Percentiles rank a stretch among this genome's conserved stretches.
Evolutionary conservation across 176 grass and related monocot species (phyloP).

Genomic region (Bolboschoenus planiculmis): DNA sequence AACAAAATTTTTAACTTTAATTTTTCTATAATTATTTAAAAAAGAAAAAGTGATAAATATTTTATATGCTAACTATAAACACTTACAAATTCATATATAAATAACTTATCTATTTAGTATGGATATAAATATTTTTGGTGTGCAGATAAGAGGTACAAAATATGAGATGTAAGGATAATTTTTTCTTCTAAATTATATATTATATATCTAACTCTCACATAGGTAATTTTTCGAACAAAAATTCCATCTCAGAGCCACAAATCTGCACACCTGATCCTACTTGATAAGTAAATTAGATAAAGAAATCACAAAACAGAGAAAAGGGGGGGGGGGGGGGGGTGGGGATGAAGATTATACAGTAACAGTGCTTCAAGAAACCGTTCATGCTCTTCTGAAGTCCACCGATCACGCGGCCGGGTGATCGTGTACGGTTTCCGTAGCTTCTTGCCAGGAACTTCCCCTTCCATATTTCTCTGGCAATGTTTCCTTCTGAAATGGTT

Average conservation of each 20-base stretch:
- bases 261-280: not conserved
- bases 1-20: too few species aligned
- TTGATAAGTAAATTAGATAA: not conserved
- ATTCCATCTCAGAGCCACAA: not conserved
- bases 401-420: constrained; percentile 57
- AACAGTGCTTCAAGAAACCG: constrained; percentile 84
- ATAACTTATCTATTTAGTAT: too few species aligned
- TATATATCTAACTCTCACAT: not conserved
- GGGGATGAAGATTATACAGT: constrained; percentile 48
- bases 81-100: too few species aligned
- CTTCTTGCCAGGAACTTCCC: constrained; percentile 44
- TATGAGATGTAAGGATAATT: too few species aligned
- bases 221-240: not conserved
- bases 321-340: not conserved
- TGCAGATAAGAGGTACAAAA: too few species aligned
- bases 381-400: constrained; percentile 77
- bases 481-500: not conserved
- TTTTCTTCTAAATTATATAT: too few species aligned
- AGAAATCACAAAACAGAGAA: not conserved
- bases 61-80: too few species aligned
- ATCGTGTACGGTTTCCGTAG: constrained; percentile 81
- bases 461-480: not conserved
- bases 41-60: too few species aligned
- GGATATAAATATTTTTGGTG: too few species aligned
- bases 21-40: too few species aligned